phyloP scores from a whole-genome alignment of 768 basidiomycete species.

The Tulasnella sp. region DNA sequence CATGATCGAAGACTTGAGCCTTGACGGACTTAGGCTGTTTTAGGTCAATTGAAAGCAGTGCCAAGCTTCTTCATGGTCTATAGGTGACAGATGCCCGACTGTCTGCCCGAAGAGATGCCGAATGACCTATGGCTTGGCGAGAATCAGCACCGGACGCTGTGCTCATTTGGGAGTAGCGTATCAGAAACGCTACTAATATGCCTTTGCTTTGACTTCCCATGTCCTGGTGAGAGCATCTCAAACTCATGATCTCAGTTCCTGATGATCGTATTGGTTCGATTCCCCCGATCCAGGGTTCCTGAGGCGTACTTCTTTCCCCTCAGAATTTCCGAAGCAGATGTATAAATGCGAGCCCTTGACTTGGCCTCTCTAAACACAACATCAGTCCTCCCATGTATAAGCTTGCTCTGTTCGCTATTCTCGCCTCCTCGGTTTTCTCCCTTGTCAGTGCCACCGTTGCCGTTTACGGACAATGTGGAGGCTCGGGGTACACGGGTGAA shows the following conservation, averaged over 20 bases:
- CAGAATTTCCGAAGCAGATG: background rate
- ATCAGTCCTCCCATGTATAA: no score
- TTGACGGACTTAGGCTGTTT: background rate
- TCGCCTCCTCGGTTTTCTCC: background rate
- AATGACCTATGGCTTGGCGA: background rate
- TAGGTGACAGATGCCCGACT: background rate
- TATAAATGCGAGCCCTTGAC: no score
- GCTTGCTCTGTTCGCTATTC: background rate
- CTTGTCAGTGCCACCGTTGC: background rate
- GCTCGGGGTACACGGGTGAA: background rate
- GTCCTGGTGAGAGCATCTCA: background rate
- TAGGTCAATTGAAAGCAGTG: no score
- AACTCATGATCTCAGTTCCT: background rate
- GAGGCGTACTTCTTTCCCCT: background rate
- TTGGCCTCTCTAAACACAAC: no score
- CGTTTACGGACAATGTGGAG: background rate
- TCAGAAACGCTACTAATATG: background rate
- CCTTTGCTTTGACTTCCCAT: background rate
- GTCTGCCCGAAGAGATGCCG: background rate
- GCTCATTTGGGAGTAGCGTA: background rate
- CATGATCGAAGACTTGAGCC: no score
- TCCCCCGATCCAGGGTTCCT: background rate
- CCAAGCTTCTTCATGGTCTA: no score
- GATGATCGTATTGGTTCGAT: background rate
- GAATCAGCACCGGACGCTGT: background rate